A percentile compares a stretch with the other conserved stretches of the same genome.
phyloP scores from a whole-genome alignment of 768 basidiomycete genomes.

The Leucocoprinus leucothites region DNA sequence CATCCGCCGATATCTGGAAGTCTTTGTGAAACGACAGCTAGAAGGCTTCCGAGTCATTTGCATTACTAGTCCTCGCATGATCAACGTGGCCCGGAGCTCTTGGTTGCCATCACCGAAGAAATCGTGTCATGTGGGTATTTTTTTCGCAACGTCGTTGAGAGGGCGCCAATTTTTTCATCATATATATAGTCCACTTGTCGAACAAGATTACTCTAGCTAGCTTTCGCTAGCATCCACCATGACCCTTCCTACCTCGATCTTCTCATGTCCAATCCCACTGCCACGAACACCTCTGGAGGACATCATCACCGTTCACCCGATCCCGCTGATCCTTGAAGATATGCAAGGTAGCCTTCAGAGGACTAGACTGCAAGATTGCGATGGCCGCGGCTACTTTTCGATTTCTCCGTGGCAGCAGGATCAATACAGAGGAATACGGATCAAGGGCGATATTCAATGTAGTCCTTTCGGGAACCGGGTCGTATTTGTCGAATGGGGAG shows the following conservation, averaged over 20 bases:
- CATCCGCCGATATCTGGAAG: too few relatives aligned
- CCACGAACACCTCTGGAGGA: not conserved
- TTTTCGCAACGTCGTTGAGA: too few relatives aligned
- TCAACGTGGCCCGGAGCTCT: too few relatives aligned
- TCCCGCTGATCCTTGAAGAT: constrained; percentile 2
- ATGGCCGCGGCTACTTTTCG: not conserved
- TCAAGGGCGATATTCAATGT: not conserved
- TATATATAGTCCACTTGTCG: not conserved
- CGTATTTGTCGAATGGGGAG: constrained; percentile 7
- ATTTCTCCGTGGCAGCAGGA: not conserved
- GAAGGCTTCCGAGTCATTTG: too few relatives aligned
- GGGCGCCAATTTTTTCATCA: not conserved
- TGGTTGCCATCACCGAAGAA: too few relatives aligned
- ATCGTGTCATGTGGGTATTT: not conserved
- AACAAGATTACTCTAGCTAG: not conserved
- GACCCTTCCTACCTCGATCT: not conserved
- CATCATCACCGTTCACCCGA: not conserved
- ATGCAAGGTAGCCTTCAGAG: not conserved
- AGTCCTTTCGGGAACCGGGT: not conserved
- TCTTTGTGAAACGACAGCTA: too few relatives aligned
- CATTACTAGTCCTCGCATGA: too few relatives aligned
- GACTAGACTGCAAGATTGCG: not conserved
- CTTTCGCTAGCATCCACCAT: not conserved
- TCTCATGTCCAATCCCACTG: not conserved
- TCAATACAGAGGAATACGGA: not conserved